Evolutionary conservation across 1,284 basidiomycete genomes (phyloP).

Genomic region (Microbotryum intermedium): DNA sequence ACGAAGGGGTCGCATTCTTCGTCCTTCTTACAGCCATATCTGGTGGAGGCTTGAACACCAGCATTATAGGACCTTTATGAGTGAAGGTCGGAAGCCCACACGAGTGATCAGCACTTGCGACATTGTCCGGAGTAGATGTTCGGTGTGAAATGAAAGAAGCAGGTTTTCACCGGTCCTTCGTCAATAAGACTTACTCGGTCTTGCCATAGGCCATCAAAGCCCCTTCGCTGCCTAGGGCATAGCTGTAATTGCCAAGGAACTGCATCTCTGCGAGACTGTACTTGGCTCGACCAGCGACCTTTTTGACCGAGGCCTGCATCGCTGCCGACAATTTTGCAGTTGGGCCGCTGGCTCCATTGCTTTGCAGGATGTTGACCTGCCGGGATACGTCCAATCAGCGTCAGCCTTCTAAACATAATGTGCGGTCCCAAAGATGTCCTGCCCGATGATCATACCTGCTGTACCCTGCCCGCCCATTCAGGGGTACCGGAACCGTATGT

Average conservation of each 20-base stretch:
- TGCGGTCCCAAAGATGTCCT: too few species aligned
- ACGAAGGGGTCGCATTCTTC: constrained; percentile 52
- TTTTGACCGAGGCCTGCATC: constrained; percentile 46
- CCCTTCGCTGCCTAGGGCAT: constrained; percentile 30
- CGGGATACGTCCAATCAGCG: too few species aligned
- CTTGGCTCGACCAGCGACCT: constrained; percentile 40
- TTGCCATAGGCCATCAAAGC: neutral
- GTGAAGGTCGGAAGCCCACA: too few species aligned
- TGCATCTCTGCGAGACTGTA: constrained; percentile 45
- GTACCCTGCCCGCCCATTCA: too few species aligned
- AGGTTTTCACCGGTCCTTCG: too few species aligned
- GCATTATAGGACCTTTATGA: constrained; percentile 47
- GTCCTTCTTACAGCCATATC: neutral
- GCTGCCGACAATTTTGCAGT: constrained; percentile 47
- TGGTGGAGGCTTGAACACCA: neutral
- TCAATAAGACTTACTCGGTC: too few species aligned
- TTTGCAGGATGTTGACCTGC: constrained; percentile 49
- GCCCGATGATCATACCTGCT: neutral
- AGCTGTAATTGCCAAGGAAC: constrained; percentile 57
- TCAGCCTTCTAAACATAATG: too few species aligned
- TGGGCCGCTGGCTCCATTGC: constrained; percentile 74
- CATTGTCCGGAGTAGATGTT: too few species aligned
- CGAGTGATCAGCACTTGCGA: too few species aligned
- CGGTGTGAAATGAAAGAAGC: too few species aligned
- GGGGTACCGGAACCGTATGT: too few species aligned